Evolutionary conservation across 495 filamentous ascomycete species (phyloP).

Genomic region (Penicillium samsonianum): DNA sequence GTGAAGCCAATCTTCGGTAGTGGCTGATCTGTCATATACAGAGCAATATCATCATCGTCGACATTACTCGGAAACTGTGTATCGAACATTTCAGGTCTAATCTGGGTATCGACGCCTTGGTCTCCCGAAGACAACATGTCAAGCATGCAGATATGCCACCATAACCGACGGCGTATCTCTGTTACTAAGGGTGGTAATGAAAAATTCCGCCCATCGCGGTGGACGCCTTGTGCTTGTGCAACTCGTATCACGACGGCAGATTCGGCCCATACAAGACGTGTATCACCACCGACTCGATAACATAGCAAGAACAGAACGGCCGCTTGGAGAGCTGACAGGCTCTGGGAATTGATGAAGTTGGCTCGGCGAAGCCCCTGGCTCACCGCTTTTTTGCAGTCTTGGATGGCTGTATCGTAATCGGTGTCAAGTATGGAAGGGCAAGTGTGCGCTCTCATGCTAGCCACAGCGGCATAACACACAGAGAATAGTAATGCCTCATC

Average conservation of each 20-base stretch:
- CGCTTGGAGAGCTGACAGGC: constrained; percentile 66
- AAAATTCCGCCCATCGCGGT: constrained; percentile 66
- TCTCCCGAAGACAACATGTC: constrained; percentile 74
- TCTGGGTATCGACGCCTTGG: constrained; percentile 69
- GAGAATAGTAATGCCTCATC: constrained; percentile 67
- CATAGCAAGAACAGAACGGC: constrained; percentile 66
- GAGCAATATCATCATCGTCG: constrained; percentile 65
- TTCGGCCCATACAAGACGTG: constrained; percentile 57
- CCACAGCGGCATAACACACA: constrained; percentile 70
- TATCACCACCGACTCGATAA: constrained; percentile 56
- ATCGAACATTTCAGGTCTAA: constrained; percentile 64
- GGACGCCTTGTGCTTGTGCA: constrained; percentile 69
- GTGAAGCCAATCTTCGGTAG: constrained; percentile 55
- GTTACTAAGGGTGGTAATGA: constrained; percentile 63
- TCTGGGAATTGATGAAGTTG: constrained; percentile 63
- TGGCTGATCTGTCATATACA: constrained; percentile 55
- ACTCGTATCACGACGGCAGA: constrained; percentile 67
- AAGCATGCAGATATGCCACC: constrained; percentile 75
- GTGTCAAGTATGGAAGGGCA: constrained; percentile 20
- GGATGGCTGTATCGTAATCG: constrained; percentile 39
- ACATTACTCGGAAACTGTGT: constrained; percentile 65
- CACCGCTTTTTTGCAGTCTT: constrained; percentile 63
- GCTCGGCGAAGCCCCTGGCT: constrained; percentile 69
- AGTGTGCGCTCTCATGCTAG: constrained; percentile 52
- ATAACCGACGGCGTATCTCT: constrained; percentile 75